Conservation (phyloP, 2,329 filamentous ascomycete species). For the Harringtonia aguacate region DNA sequence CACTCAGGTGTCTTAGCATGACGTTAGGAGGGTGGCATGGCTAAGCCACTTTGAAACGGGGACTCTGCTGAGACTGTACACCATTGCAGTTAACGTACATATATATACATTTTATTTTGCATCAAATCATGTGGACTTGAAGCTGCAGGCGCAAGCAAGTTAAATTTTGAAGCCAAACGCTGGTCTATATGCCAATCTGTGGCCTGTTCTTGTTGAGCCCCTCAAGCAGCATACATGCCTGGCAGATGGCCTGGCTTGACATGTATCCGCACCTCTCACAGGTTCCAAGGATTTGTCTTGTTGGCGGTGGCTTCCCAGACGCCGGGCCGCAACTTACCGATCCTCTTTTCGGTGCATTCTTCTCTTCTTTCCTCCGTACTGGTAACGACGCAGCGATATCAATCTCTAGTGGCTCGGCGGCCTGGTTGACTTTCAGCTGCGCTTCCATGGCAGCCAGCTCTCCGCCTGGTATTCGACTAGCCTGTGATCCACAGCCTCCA, state of each 20-base stretch:
- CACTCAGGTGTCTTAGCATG: too few species aligned
- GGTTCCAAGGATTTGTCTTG: conserved; percentile 67
- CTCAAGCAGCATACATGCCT: conserved; percentile 84
- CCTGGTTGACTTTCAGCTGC: conserved; percentile 54
- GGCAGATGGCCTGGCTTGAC: conserved; percentile 87
- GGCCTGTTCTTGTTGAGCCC: conserved; percentile 73
- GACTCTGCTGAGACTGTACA: neutral
- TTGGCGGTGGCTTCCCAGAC: conserved; percentile 14
- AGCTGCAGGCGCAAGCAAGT: neutral
- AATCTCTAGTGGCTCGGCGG: conserved; percentile 48
- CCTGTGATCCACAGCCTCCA: conserved; percentile 66
- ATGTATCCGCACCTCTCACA: conserved; percentile 90
- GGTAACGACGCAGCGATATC: conserved; percentile 45
- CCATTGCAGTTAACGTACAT: neutral
- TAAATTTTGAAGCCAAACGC: neutral
- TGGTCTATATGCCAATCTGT: conserved; percentile 41
- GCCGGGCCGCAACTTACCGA: conserved; percentile 12
- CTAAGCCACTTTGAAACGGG: neutral
- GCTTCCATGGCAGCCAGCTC: conserved; percentile 80
- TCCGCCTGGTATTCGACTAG: conserved; percentile 54
- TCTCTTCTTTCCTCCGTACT: conserved; percentile 7
- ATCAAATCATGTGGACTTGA: neutral
- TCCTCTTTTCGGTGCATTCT: conserved; percentile 14
- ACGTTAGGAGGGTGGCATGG: neutral
- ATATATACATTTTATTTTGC: neutral